Percentiles rank a stretch among this genome's conserved stretches.
Evolutionary conservation across 1,284 basidiomycete genomes (phyloP).

Genomic region (Rhodotorula sp.): DNA sequence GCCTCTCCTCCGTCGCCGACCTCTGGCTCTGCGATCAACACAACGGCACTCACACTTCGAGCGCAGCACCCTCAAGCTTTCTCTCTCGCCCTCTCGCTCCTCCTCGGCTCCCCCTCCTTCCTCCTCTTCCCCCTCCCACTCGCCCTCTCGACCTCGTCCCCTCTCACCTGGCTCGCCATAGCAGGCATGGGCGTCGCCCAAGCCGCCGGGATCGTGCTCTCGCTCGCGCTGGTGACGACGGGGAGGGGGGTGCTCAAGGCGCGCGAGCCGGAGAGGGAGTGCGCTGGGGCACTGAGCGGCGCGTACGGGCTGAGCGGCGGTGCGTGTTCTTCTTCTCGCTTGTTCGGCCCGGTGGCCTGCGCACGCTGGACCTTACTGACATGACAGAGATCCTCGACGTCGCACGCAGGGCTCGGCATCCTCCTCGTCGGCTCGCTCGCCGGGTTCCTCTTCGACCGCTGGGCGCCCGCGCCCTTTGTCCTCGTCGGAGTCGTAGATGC

Average conservation of each 20-base stretch:
- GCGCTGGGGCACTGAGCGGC: constrained; percentile 35
- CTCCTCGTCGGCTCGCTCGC: constrained; percentile 32
- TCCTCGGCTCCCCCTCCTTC: constrained; percentile 31
- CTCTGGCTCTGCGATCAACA: too few species aligned
- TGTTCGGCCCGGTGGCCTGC: neutral
- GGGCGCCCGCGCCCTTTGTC: constrained; percentile 32
- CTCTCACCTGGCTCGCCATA: constrained; percentile 18
- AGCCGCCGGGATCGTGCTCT: constrained; percentile 36
- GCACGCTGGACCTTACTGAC: neutral
- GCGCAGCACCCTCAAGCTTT: constrained; percentile 5
- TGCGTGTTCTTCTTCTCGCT: neutral
- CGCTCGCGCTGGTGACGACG: constrained; percentile 35
- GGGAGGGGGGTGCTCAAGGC: constrained; percentile 13
- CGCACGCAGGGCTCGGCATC: constrained; percentile 36
- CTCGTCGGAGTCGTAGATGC: constrained; percentile 28
- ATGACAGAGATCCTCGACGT: too few species aligned
- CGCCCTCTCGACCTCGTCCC: constrained; percentile 25
- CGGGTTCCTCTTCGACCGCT: constrained; percentile 30
- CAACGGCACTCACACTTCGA: too few species aligned
- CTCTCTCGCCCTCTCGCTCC: constrained; percentile 15
- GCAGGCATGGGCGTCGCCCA: constrained; percentile 31
- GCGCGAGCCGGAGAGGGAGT: constrained; percentile 18
- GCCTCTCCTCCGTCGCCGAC: neutral
- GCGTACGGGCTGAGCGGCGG: constrained; percentile 41
- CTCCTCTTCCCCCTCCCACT: constrained; percentile 12